These are phyloP conservation scores for Hirschioporus abietinus DNA, from an alignment of 768 basidiomycete species.

Conservation along the genomic window DNA sequence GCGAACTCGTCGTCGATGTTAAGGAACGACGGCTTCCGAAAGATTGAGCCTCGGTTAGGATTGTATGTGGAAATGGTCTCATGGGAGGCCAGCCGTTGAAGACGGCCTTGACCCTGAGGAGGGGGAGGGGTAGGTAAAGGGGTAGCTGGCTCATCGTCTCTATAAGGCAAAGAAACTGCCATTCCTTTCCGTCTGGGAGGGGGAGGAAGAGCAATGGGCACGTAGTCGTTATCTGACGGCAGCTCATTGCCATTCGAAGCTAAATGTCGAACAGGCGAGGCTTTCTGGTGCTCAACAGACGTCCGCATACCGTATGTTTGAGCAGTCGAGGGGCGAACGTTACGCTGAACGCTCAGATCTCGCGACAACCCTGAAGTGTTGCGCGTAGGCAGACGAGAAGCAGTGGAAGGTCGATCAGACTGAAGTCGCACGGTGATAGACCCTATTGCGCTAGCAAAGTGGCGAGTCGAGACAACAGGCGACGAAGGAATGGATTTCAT, in stretches of 20 bases:
- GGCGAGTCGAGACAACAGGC: background rate
- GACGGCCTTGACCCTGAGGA: constrained; percentile 23
- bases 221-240: constrained; percentile 7
- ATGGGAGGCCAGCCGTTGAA: constrained; percentile 17
- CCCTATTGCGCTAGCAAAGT: background rate
- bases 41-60: constrained; percentile 42
- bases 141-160: constrained; percentile 25
- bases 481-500: constrained; percentile 1
- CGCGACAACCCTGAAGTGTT: background rate
- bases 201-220: constrained; percentile 36
- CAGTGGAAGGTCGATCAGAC: background rate
- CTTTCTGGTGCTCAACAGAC: background rate
- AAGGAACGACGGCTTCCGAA: constrained; percentile 68
- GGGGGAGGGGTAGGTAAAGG: constrained; percentile 31
- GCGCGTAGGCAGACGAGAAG: background rate
- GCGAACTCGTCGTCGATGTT: constrained; percentile 45
- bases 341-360: background rate
- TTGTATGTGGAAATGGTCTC: constrained; percentile 25
- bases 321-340: background rate
- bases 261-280: background rate
- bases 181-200: constrained; percentile 39
- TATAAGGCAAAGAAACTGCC: constrained; percentile 4
- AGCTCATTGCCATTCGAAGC: background rate
- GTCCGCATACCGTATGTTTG: background rate
- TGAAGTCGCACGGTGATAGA: constrained; percentile 1